Base-by-base conservation (phyloP, 78 protist species). In the Corallochytrium limacisporum region DNA sequence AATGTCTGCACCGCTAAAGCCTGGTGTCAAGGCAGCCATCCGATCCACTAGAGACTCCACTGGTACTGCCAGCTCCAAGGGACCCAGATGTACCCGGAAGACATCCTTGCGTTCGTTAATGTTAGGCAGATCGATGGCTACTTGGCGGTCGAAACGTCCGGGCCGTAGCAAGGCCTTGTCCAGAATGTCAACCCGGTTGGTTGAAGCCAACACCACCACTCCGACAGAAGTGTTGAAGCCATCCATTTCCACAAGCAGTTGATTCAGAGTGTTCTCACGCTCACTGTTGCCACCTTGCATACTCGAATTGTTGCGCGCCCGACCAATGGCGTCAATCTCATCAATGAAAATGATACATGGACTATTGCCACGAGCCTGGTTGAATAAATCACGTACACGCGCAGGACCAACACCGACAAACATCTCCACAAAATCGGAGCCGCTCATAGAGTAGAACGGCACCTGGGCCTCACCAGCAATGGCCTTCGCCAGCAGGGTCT, bases 221-320 rank as follows among this genome's bases (percentile, higher is more conserved):
- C 83, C 78, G 15, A 46, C 59, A 32, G 75, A 44, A 38, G 87
- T 39, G 42, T 24, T 33, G 72, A 92, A 78, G 35, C 53, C 99
- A 75, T 96, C 99, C 93, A 96, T 90, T 72, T 94, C 98, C 9
- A 88, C 95, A 5, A 96, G 88, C 43, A 96, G 46, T 63, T 95
- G 98, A 69, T 95, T 92, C 60, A 95, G 84, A 6, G 98, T 93
- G 70, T 83, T 88, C 33, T 95, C 98, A 15, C 97, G 81, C 82
- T 95, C 99, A 62, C 74, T 79, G 59, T 89, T 79, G 37, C 82
- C 72, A 1, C 84, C 61, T 33, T 48, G 62, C 15, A 7, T 35
- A 8, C 35, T 40, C 3, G 44, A 39, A 20, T 43, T 31, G 38
- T 40, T 3, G 5, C 75, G 61, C 1, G 67, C 56, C 13, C 83